Evolutionary conservation across 2,329 filamentous ascomycete genomes (phyloP), one percentile per base, ranked within the genome.

Genomic region (Ilyonectria robusta): DNA sequence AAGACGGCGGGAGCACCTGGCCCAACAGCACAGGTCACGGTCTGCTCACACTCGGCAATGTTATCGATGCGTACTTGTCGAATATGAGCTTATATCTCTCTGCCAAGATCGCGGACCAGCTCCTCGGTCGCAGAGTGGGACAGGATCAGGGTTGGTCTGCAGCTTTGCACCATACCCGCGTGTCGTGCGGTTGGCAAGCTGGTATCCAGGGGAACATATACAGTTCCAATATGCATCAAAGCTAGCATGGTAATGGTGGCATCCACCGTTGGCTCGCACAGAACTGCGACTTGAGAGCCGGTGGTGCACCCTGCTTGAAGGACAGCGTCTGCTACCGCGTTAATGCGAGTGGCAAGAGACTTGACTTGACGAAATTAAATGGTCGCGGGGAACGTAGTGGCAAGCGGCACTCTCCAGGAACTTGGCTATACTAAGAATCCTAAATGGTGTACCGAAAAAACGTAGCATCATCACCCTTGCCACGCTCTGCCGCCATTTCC

Each of bases 361-460:
- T 21, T 21, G 21, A 21, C 21, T 21, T 21, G 21, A 21, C 21
- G 21, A 21, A 21, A 21, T 21, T 21, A 21, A 21, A 21, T 21
- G 2, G 21, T 21, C 21, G 21, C 21, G 21, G 21, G 21, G 21
- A 21, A 21, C 21, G 21, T 21, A 21, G 21, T 21, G 21, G 21
- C 21, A 21, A 21, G 21, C 21, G 21, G 21, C 3, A 21, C 21
- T 21, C 21, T 21, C 21, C 21, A 21, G 21, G 21, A 21, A 21
- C 21, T 21, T 21, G 21, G 21, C 21, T 21, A 21, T 3, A 21
- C 21, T 21, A 21, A 21, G 21, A 21, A 26, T 26, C 71, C 77
- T 79, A 88, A 37, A 87, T 72, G 7, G 85, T 87, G 71, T 87
- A 88, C 64, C 85, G 81, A 79, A 86, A 88, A 75, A 86, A 88